These are phyloP conservation scores for Xerophyta viscosa DNA, from an alignment of 106 monocot species.

Conservation along the genomic window DNA sequence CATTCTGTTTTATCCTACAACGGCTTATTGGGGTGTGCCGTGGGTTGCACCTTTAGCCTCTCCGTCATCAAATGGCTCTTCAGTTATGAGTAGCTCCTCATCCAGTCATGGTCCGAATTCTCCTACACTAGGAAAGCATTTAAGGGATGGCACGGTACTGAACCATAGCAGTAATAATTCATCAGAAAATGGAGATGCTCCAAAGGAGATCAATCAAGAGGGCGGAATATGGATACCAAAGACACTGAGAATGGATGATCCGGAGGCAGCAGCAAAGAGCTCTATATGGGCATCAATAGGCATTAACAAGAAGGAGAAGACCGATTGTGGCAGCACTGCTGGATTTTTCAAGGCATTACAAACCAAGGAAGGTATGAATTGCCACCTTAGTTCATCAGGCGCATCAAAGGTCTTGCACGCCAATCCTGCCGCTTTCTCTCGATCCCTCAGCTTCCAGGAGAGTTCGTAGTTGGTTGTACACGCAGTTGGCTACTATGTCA, in stretches of 20 bases:
- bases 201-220: constrained; percentile 4
- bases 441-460: constrained; percentile 64
- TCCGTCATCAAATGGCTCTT: constrained; percentile 3
- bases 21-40: constrained; percentile 31
- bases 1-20: constrained; percentile 37
- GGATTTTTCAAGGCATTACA: constrained; percentile 53
- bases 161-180: neutral
- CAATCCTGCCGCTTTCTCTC: constrained; percentile 66
- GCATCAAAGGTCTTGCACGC: constrained; percentile 21
- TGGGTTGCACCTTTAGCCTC: constrained; percentile 20
- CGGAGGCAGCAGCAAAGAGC: constrained; percentile 61
- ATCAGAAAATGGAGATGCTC: constrained; percentile 1
- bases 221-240: constrained; percentile 48
- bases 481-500: no score
- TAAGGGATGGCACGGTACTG: constrained; percentile 31
- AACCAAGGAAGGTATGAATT: constrained; percentile 5
- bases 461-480: constrained; percentile 12
- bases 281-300: constrained; percentile 56
- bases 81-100: neutral
- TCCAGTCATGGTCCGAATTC: constrained; percentile 14
- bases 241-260: constrained; percentile 49
- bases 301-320: constrained; percentile 27
- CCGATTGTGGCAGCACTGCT: constrained; percentile 2
- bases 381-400: no score
- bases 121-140: constrained; percentile 43